Evolutionary conservation across 495 filamentous ascomycete species (phyloP), one percentile per base, ranked within the genome.

Genomic region (Hypoxylon crocopeplum): DNA sequence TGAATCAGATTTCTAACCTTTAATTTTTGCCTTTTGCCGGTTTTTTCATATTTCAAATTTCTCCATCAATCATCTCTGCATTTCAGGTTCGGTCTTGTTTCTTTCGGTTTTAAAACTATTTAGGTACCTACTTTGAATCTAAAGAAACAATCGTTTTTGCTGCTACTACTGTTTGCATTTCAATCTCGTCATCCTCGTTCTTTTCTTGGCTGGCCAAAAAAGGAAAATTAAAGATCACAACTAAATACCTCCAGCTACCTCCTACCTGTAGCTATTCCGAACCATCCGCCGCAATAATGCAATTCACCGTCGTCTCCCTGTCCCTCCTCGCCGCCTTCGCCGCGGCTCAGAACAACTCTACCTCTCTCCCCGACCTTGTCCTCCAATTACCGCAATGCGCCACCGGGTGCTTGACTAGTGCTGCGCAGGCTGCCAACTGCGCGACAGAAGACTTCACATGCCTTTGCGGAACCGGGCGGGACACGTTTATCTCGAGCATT

Each of bases 261-360:
- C 5, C 5, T 10, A 29, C 25, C 5, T 10, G 12, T 12, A 34
- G 7, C 32, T 7, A 8, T 38, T 34, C 34, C 29, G 1, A 54
- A 48, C 41, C 42, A 17, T 33, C 44, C n/a, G 41, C 34, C 42
- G 52, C 59, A 37, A 60, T 34, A n/a, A 70, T 70, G 68, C 68
- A 56, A 27, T 66, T 62, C 58, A 24, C 51, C 10, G 11, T 54
- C 22, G 10, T 56, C 39, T 20, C 58, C 38, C 32, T 70, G 8
- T 62, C 68, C 5, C 36, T 68, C 17, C 62, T 70, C 30, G 64
- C 39, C 27, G 64, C 68, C 48, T 45, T 55, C 38, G 60, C 48
- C 17, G 61, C 61, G 36, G 68, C 68, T 11, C 68, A 70, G 48
- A 68, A 70, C 60, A 65, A 61, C 12, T 65, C 64, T 1, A 59